Percentiles rank a stretch among this genome's conserved stretches.
These are phyloP conservation scores for Stipa capillata DNA, from an alignment of 176 grass and related monocot genomes.

Conservation along the genomic window DNA sequence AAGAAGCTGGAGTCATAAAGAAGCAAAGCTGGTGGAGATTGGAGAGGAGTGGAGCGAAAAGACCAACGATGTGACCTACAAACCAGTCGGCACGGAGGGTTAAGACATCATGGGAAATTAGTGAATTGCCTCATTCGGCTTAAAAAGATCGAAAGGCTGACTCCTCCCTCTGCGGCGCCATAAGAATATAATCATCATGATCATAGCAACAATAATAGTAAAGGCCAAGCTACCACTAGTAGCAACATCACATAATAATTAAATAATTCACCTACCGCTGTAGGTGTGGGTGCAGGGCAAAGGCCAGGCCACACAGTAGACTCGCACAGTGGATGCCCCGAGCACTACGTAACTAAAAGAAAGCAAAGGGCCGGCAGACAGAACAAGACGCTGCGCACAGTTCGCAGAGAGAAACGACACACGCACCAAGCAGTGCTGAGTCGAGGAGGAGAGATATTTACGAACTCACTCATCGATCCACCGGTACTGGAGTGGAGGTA, in stretches of 20 bases:
- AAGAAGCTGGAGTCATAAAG: neutral
- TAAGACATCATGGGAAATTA: neutral
- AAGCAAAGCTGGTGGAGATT: neutral
- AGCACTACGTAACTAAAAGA: neutral
- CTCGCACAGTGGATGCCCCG: constrained; percentile 11
- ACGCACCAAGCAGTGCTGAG: neutral
- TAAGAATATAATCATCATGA: neutral
- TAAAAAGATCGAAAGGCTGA: neutral
- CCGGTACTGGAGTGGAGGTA: too few relatives aligned
- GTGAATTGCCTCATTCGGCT: constrained; percentile 6
- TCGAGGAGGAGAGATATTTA: neutral
- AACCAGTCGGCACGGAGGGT: neutral
- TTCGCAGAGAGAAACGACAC: neutral
- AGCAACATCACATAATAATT: neutral
- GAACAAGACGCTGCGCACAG: neutral
- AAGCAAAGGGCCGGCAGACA: neutral
- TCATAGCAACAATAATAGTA: neutral
- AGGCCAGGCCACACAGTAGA: too few relatives aligned
- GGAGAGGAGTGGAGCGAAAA: neutral
- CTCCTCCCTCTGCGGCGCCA: neutral
- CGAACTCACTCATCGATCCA: neutral
- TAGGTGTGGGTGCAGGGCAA: too few relatives aligned
- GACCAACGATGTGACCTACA: neutral
- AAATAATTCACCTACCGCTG: too few relatives aligned
- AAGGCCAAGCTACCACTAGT: neutral